phyloP scores from a whole-genome alignment of 2,329 filamentous ascomycete species.

The Dryadomyces quercus-mongolicae region DNA sequence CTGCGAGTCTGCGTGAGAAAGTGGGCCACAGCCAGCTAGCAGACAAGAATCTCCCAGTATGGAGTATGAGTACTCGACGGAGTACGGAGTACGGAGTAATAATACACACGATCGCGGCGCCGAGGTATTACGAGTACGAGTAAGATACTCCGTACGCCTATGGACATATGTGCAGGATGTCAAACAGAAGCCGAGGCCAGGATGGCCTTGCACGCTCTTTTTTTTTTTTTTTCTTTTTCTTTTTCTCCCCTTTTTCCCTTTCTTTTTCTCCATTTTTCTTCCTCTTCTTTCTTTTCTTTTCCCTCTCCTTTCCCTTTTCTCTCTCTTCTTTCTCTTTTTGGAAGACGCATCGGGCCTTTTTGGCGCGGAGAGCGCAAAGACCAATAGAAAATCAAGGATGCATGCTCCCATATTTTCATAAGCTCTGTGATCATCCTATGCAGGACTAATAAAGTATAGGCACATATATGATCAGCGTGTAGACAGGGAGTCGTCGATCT shows the following conservation, averaged over 20 bases:
- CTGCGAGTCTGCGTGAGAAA: background rate
- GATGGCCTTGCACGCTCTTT: background rate
- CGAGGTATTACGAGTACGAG: background rate
- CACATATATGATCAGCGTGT: no score
- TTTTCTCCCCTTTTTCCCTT: background rate
- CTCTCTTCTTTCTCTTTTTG: background rate
- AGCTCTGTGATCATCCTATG: no score
- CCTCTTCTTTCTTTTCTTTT: background rate
- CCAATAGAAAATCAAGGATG: no score
- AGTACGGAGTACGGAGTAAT: background rate
- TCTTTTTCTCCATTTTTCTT: background rate
- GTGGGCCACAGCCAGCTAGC: background rate
- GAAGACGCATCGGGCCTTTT: background rate
- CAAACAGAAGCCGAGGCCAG: no score
- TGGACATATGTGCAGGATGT: no score
- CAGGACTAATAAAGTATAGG: no score
- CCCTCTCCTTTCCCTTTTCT: background rate
- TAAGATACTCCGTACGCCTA: no score
- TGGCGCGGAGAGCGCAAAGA: no score
- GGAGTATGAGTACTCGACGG: no score
- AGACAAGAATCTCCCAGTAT: background rate
- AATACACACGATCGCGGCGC: background rate
- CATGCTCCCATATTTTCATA: no score
- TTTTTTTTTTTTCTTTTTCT: background rate
- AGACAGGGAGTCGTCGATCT: no score